Conservation (phyloP, 1,139 yeast species). For the Yamadazyma triangularis region DNA sequence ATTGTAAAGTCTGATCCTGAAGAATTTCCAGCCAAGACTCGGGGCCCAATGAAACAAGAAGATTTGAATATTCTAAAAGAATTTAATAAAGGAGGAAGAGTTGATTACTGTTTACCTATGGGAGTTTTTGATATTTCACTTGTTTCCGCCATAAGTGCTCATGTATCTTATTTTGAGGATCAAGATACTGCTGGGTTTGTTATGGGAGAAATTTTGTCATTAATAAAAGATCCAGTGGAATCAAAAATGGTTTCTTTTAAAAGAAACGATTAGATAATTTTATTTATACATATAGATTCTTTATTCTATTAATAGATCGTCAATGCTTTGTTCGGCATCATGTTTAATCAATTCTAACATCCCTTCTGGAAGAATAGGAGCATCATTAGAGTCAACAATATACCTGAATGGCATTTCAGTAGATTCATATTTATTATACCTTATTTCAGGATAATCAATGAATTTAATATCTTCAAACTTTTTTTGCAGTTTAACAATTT, state of each 20-base stretch:
- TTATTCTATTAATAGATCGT: slow-evolving; percentile 44
- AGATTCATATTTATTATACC: slow-evolving; percentile 82
- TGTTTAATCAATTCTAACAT: slow-evolving; percentile 82
- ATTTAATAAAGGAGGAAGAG: slow-evolving; percentile 66
- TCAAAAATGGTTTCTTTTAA: slow-evolving; percentile 22
- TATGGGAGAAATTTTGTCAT: slow-evolving; percentile 46
- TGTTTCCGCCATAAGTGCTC: slow-evolving; percentile 80
- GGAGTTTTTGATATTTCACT: slow-evolving; percentile 77
- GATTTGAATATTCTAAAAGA: slow-evolving; percentile 32
- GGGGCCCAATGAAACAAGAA: slow-evolving; percentile 15
- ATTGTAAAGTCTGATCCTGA: slow-evolving; percentile 22
- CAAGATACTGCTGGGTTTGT: slow-evolving; percentile 79
- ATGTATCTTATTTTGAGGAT: slow-evolving; percentile 84
- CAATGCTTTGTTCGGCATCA: slow-evolving; percentile 77
- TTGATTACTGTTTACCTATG: slow-evolving; percentile 78
- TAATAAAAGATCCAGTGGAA: slow-evolving; percentile 16
- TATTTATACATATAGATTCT: slow-evolving; percentile 1
- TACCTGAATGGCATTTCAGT: slow-evolving; percentile 98
- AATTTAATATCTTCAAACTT: slow-evolving; percentile 70
- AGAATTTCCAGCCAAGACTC: slow-evolving; percentile 11
- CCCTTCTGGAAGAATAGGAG: slow-evolving; percentile 86
- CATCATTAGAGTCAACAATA: slow-evolving; percentile 55
- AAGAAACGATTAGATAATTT: slow-evolving; percentile 1
- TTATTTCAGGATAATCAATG: slow-evolving; percentile 90
- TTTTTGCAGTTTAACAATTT: slow-evolving; percentile 55